phyloP scores from a whole-genome alignment of 805 yeast genomes.

The Sporopachydermia lactativora region DNA sequence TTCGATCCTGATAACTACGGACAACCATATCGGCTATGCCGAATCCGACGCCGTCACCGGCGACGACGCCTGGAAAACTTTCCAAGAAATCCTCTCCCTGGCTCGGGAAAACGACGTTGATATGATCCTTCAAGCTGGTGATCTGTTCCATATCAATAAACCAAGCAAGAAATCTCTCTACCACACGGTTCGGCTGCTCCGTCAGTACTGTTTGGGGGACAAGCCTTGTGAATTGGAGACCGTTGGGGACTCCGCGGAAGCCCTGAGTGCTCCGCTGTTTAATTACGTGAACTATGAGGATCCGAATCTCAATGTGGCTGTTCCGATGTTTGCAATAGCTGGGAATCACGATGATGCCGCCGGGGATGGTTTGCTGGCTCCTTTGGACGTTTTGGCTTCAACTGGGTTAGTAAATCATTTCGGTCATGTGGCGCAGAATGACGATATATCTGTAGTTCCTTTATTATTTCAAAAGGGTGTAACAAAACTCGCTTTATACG shows the following conservation, averaged over 20 bases:
- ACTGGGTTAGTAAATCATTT: constrained; percentile 81
- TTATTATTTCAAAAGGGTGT: constrained; percentile 68
- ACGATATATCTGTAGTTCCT: constrained; percentile 61
- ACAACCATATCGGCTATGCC: constrained; percentile 89
- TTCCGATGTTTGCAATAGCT: constrained; percentile 84
- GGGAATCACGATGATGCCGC: constrained; percentile 98
- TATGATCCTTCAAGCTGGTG: constrained; percentile 86
- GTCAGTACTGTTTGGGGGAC: constrained; percentile 70
- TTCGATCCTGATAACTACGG: constrained; percentile 74
- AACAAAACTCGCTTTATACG: constrained; percentile 77
- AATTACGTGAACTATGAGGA: constrained; percentile 78
- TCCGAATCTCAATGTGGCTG: constrained; percentile 73
- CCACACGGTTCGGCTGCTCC: constrained; percentile 60
- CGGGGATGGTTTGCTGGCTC: constrained; percentile 68
- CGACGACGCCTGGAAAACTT: constrained; percentile 78
- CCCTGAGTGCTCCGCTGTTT: constrained; percentile 44
- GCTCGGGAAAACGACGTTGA: constrained; percentile 64
- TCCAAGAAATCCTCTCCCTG: constrained; percentile 64
- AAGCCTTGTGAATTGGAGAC: constrained; percentile 77
- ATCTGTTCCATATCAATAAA: constrained; percentile 78
- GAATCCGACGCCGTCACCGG: constrained; percentile 87
- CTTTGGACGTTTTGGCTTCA: constrained; percentile 72
- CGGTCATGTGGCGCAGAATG: constrained; percentile 69
- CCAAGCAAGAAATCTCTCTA: constrained; percentile 80
- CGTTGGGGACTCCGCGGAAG: constrained; percentile 60